Evolutionary conservation across 2,329 filamentous ascomycete genomes (phyloP).

Genomic region (Beauveria asiatica): DNA sequence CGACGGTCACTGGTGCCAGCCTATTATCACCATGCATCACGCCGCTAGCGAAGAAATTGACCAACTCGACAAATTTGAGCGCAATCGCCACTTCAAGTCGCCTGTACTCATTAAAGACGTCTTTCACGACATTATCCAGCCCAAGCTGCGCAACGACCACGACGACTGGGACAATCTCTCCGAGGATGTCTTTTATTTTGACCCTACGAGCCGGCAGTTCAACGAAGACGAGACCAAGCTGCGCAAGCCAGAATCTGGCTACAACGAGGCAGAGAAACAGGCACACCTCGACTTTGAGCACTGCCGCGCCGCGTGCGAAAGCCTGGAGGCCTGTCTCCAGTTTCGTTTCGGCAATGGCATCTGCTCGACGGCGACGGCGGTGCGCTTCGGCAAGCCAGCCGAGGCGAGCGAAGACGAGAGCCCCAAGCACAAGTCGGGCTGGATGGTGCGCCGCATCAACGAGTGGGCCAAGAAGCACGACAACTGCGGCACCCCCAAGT

Average conservation of each 20-base stretch:
- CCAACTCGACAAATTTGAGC: conserved; percentile 43
- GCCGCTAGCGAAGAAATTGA: conserved; percentile 41
- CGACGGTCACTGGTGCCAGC: conserved; percentile 44
- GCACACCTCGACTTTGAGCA: conserved; percentile 34
- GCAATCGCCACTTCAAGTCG: conserved; percentile 23
- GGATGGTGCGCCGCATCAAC: conserved; percentile 32
- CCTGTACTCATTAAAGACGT: conserved; percentile 38
- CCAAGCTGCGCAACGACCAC: conserved; percentile 28
- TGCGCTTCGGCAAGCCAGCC: conserved; percentile 32
- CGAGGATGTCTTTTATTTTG: conserved; percentile 35
- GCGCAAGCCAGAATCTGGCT: conserved; percentile 24
- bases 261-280: conserved; percentile 28
- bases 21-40: conserved; percentile 49
- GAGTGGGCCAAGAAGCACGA: conserved; percentile 30
- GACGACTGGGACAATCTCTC: conserved; percentile 47
- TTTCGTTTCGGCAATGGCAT: conserved; percentile 31
- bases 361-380: conserved; percentile 27
- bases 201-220: conserved; percentile 22
- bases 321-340: conserved; percentile 30
- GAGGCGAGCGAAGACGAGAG: conserved; percentile 21
- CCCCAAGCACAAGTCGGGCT: conserved; percentile 30
- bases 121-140: conserved; percentile 36
- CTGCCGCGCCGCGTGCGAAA: conserved; percentile 37
- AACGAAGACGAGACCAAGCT: conserved; percentile 22
- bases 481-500: conserved; percentile 25